phyloP scores from a whole-genome alignment of 768 basidiomycete species.

The Russula foetens region DNA sequence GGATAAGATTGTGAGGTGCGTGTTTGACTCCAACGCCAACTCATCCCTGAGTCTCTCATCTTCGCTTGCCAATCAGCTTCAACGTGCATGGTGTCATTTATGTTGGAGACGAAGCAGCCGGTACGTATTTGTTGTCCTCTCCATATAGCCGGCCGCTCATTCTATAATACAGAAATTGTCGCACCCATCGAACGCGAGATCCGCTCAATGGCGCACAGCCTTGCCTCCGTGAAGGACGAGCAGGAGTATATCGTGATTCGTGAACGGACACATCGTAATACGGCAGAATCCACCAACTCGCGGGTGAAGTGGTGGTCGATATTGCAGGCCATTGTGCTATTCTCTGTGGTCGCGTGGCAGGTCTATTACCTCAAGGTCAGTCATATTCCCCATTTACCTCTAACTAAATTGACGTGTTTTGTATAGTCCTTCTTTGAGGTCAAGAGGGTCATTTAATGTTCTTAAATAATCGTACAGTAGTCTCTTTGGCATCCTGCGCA shows the following conservation, averaged over 20 bases:
- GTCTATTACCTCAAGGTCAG: slow-evolving; percentile 90
- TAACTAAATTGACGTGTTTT: slow-evolving; percentile 9
- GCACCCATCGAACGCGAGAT: slow-evolving; percentile 98
- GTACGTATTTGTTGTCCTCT: slow-evolving; percentile 33
- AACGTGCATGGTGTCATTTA: slow-evolving; percentile 98
- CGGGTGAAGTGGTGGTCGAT: slow-evolving; percentile 99
- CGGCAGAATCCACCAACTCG: slow-evolving; percentile 86
- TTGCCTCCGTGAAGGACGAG: slow-evolving; percentile 92
- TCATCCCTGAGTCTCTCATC: not conserved
- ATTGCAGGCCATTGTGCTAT: slow-evolving; percentile 77
- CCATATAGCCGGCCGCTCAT: not conserved
- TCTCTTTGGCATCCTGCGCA: not conserved
- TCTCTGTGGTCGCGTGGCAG: slow-evolving; percentile 93
- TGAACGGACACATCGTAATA: slow-evolving; percentile 88
- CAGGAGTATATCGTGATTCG: slow-evolving; percentile 97
- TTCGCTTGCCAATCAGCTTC: slow-evolving; percentile 50
- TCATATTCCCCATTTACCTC: slow-evolving; percentile 7
- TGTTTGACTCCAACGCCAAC: not conserved
- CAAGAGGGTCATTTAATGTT: slow-evolving; percentile 66
- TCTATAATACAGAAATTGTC: slow-evolving; percentile 53
- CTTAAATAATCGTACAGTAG: not conserved
- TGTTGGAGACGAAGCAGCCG: slow-evolving; percentile 66
- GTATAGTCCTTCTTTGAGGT: slow-evolving; percentile 82
- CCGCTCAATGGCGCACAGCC: slow-evolving; percentile 67
- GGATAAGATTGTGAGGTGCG: slow-evolving; percentile 89